Evolutionary conservation across 2,329 filamentous ascomycete genomes (phyloP).

Genomic region (Davidsoniella virescens): DNA sequence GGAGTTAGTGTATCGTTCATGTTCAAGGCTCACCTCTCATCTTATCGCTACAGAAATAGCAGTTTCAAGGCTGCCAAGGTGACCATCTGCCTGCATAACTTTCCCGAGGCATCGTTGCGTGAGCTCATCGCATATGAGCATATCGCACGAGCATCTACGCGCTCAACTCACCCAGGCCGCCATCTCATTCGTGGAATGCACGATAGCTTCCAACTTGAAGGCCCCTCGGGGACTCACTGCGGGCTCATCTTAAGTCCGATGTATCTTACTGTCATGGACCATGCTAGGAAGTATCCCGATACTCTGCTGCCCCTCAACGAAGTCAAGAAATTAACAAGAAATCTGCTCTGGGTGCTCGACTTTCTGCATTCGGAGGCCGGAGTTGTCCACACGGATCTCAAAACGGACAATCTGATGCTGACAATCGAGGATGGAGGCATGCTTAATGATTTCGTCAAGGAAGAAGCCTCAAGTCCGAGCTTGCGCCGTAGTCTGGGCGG

Average conservation of each 20-base stretch:
- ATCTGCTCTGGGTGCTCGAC: constrained; percentile 8
- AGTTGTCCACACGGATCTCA: constrained; percentile 11
- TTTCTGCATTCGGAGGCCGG: constrained; percentile 10
- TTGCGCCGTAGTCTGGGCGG: neutral
- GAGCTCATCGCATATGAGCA: constrained; percentile 7
- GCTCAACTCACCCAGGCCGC: constrained; percentile 6
- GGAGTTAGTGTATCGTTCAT: too few species aligned
- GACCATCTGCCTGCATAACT: constrained; percentile 1
- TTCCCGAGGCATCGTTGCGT: neutral
- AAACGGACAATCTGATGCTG: constrained; percentile 13
- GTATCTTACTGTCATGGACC: constrained; percentile 8
- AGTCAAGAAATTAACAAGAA: constrained; percentile 1
- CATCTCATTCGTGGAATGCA: constrained; percentile 7
- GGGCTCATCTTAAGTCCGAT: constrained; percentile 8
- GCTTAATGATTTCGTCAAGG: constrained; percentile 6
- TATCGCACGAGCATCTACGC: neutral
- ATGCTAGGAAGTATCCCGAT: constrained; percentile 3
- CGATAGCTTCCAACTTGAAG: constrained; percentile 4
- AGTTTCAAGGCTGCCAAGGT: constrained; percentile 6
- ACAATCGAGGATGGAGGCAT: constrained; percentile 11
- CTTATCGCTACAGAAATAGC: neutral
- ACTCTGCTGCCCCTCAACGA: constrained; percentile 2
- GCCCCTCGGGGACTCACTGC: constrained; percentile 6
- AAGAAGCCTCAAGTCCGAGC: neutral
- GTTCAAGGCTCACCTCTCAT: neutral